Conservation (phyloP, 306 rosid species). For the Acmispon strigosus region DNA sequence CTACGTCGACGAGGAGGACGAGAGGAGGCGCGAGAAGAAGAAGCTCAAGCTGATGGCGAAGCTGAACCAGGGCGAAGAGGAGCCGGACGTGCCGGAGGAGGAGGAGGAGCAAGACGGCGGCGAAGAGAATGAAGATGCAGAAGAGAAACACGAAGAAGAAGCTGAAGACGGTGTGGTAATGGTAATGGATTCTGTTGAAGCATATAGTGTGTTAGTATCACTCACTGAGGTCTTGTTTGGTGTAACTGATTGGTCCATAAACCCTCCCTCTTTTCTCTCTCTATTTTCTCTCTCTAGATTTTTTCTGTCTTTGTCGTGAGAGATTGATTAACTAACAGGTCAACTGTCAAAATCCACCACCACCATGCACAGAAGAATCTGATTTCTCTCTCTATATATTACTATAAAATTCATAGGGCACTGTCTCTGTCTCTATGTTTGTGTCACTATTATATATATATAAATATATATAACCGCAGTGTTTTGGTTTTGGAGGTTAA, state of each 20-base stretch:
- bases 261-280: constrained; percentile 2
- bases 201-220: constrained; percentile 5
- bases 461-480: constrained; percentile 31
- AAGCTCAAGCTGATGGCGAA: constrained; percentile 83
- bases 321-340: constrained; percentile 43
- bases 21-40: constrained; percentile 68
- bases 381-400: constrained; percentile 25
- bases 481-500: constrained; percentile 24
- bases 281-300: constrained; percentile 37
- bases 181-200: constrained; percentile 8
- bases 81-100: constrained; percentile 40
- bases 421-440: constrained; percentile 37
- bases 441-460: constrained; percentile 33
- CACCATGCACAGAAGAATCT: constrained; percentile 45
- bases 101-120: constrained; percentile 38
- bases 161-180: background rate
- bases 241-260: constrained; percentile 37
- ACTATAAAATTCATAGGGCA: background rate
- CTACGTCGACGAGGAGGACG: constrained; percentile 69
- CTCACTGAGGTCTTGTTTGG: constrained; percentile 24
- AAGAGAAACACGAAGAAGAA: constrained; percentile 20
- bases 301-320: constrained; percentile 44
- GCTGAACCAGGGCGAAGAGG: constrained; percentile 47
- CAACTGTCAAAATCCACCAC: constrained; percentile 73
- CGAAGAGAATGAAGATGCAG: constrained; percentile 31